Evolutionary conservation across 352 stramenopile genomes (phyloP), one percentile per base, ranked within the genome.

Genomic region (Phytophthora pinifolia): DNA sequence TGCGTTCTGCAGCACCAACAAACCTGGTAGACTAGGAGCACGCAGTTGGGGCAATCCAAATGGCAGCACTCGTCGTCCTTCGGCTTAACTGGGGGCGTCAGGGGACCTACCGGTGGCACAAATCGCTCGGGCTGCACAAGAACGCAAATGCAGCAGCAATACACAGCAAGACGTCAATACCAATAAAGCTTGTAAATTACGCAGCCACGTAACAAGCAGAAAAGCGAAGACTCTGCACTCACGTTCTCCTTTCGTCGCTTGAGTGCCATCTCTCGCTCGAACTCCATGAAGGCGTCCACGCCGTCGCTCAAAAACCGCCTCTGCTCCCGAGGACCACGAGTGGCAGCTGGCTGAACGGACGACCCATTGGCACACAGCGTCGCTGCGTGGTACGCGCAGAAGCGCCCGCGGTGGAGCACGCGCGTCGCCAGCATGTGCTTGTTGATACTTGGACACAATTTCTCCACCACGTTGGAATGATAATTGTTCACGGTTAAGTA

Each of bases 281-380:
- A 92, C 39, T 91, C 82, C 64, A 92, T 77, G 68, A 94, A 94
- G 6, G 79, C 83, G 46, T 94, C 80, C 77, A 92, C 87, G 22
- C 84, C 68, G 38, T 49, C 27, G 25, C 50, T 69, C 38, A 74
- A 49, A 38, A 63, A 66, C 2, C 62, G 62, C 25, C 41, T 59
- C 33, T 62, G 61, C 22, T 70, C 48, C 35, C 43, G 57, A 33
- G 9, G 18, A 25, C 6, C 32, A 14, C 31, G 15, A 22, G 25
- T 20, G 50, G 9, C 32, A 20, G 8, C 8, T 48, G 6, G 46
- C 1, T 31, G 30, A 43, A n/a, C 3, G 49, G 25, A 59, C 0
- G 2, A 12, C 36, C 13, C 13, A 57, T 46, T 49, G 13, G 27
- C 9, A 13, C 25, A 49, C 10, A 59, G 14, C 2, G 15, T 31